Conservation (phyloP, 768 basidiomycete genomes). For the Lentinula aciculospora region DNA sequence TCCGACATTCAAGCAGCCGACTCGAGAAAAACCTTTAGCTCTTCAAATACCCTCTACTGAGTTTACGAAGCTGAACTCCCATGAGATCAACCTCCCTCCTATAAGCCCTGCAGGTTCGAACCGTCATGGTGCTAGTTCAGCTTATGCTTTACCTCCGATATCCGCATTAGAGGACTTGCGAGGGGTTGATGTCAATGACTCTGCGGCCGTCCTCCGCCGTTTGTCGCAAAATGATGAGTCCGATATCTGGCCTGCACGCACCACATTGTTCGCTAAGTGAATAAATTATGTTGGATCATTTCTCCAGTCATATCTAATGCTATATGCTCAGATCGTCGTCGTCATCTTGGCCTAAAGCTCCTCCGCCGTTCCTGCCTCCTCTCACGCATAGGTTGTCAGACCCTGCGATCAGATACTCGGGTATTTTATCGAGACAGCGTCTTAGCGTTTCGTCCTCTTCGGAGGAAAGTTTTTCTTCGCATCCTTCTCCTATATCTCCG, state of each 20-base stretch:
- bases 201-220: slow-evolving; percentile 61
- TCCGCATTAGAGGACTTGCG: slow-evolving; percentile 62
- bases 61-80: background rate
- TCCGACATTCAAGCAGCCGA: background rate
- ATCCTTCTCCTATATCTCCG: slow-evolving; percentile 47
- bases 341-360: background rate
- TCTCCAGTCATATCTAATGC: background rate
- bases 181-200: slow-evolving; percentile 46
- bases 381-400: slow-evolving; percentile 1
- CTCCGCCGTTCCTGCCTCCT: background rate
- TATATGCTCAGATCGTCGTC: background rate
- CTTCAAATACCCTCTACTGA: slow-evolving; percentile 1
- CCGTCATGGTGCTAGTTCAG: background rate
- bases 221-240: slow-evolving; percentile 50
- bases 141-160: slow-evolving; percentile 62
- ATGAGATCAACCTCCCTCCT: slow-evolving; percentile 8
- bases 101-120: slow-evolving; percentile 4
- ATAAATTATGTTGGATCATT: background rate
- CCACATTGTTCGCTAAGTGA: background rate
- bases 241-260: slow-evolving; percentile 14
- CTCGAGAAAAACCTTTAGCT: background rate
- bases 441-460: slow-evolving; percentile 23
- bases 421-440: background rate
- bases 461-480: slow-evolving; percentile 37
- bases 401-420: background rate